phyloP scores from a whole-genome alignment of 305 asterid species.

The Solanum hybrid region DNA sequence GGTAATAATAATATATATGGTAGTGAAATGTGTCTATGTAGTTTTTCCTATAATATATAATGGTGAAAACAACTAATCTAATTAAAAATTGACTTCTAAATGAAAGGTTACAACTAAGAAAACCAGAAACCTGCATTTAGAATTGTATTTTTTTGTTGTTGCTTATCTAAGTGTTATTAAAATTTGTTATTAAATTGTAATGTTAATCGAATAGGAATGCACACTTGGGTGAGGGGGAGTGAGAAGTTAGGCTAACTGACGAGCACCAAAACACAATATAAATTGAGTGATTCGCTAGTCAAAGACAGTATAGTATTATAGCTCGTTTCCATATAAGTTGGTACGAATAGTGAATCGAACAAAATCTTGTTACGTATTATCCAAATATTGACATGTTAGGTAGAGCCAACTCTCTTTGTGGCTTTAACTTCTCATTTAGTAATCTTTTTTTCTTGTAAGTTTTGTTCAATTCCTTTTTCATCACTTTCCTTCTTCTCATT shows the following conservation, averaged over 20 bases:
- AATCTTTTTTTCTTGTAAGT: background rate
- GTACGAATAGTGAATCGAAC: background rate
- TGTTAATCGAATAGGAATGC: background rate
- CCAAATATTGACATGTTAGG: background rate
- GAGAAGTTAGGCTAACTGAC: too few relatives aligned
- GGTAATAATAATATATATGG: too few relatives aligned
- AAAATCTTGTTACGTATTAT: background rate
- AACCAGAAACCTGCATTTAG: background rate
- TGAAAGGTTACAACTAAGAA: background rate
- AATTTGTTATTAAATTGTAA: background rate
- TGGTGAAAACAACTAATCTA: background rate
- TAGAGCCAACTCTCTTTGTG: background rate
- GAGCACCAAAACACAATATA: too few relatives aligned
- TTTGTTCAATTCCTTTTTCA: background rate
- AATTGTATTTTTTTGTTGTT: background rate
- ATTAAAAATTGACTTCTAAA: background rate
- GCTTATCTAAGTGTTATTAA: background rate
- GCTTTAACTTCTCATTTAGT: background rate
- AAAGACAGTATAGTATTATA: too few relatives aligned
- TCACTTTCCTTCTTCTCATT: background rate
- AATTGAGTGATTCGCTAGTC: too few relatives aligned
- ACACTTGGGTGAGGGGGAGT: too few relatives aligned
- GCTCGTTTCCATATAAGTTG: too few relatives aligned
- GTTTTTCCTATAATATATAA: background rate
- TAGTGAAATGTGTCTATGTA: background rate